These are phyloP conservation scores for Ceratobasidium sp. DNA, from an alignment of 1,284 basidiomycete species.

Conservation along the genomic window DNA sequence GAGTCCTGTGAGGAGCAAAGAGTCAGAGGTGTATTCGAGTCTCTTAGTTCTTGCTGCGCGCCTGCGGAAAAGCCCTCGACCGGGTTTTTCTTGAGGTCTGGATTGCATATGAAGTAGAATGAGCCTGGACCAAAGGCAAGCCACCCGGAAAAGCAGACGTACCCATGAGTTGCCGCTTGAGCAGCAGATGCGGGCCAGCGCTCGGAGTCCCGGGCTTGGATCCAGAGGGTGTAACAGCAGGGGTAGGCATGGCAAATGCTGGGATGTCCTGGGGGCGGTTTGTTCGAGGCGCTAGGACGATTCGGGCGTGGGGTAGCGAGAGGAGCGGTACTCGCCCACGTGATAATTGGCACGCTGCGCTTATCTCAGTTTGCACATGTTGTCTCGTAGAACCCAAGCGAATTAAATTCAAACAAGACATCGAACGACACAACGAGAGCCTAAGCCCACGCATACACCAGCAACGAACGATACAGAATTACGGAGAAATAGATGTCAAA, in stretches of 20 bases:
- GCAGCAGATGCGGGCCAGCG: conserved; percentile 33
- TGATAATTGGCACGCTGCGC: neutral
- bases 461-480: no score
- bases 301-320: conserved; percentile 22
- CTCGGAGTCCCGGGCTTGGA: conserved; percentile 35
- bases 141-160: neutral
- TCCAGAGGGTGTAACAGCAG: conserved; percentile 19
- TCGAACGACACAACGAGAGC: no score
- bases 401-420: no score
- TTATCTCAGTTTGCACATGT: neutral
- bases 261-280: no score
- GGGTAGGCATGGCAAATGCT: conserved; percentile 13
- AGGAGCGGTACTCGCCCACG: neutral
- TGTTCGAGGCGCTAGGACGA: conserved; percentile 5
- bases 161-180: conserved; percentile 38
- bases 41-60: conserved; percentile 48
- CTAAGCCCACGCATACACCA: no score
- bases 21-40: conserved; percentile 6
- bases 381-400: no score
- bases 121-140: neutral
- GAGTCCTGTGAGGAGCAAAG: conserved; percentile 62
- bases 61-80: conserved; percentile 95
- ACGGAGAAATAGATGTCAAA: no score
- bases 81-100: conserved; percentile 85
- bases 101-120: conserved; percentile 15